phyloP scores from a whole-genome alignment of 2,329 filamentous ascomycete species.

The Alternaria infectoria region DNA sequence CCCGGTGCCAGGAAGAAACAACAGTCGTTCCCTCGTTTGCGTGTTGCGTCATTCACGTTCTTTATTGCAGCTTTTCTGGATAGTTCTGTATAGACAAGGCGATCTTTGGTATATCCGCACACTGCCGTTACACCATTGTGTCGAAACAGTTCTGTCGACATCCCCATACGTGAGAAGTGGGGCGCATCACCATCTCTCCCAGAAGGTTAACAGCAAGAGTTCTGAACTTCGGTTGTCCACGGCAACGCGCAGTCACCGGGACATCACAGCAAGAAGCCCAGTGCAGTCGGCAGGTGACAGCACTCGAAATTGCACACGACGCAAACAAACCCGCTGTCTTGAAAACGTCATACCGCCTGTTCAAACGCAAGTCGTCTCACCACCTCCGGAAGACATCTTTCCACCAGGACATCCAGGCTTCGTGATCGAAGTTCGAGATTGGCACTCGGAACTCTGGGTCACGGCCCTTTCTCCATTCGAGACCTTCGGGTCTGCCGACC shows the following conservation, averaged over 20 bases:
- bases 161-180: neutral
- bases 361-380: constrained; percentile 38
- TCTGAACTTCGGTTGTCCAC: constrained; percentile 10
- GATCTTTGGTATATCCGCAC: constrained; percentile 24
- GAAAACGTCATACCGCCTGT: constrained; percentile 21
- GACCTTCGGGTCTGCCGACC: constrained; percentile 13
- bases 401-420: constrained; percentile 10
- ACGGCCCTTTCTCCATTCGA: constrained; percentile 5
- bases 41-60: constrained; percentile 31
- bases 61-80: constrained; percentile 32
- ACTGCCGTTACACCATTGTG: neutral
- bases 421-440: constrained; percentile 11
- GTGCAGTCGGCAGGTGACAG: constrained; percentile 12
- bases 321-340: constrained; percentile 37
- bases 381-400: constrained; percentile 16
- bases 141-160: neutral
- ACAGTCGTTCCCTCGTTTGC: constrained; percentile 24
- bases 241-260: constrained; percentile 22
- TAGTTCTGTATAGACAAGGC: constrained; percentile 8
- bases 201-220: neutral
- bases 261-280: constrained; percentile 12
- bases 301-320: constrained; percentile 26
- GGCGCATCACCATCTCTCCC: neutral
- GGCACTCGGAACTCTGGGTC: constrained; percentile 14
- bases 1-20: constrained; percentile 27